Base-by-base conservation (phyloP, 257 asterid species). In the Plantago elongata region DNA sequence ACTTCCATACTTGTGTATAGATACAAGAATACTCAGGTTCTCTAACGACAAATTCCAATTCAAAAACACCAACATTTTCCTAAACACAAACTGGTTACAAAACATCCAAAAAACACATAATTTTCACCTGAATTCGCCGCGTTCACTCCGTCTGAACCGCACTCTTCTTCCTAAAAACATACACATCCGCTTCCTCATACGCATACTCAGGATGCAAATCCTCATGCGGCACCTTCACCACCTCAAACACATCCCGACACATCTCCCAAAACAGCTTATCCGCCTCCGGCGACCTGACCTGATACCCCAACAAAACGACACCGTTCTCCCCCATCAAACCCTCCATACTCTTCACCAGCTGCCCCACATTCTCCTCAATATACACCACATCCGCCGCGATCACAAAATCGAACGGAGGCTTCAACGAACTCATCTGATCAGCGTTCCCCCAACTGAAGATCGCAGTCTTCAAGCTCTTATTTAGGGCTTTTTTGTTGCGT, bases 341-440 rank as follows among this genome's bases (percentile, higher is more conserved):
- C 57, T 75, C 83, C 99, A 92, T 84, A 45, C 91, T 76, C 46
- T 67, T 62, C 38, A 89, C 71, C 84, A 92, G 60, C 59, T 90
- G 86, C 47, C 64, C 82, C 65, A 92, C 99, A 7, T 90, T 77
- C 77, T 86, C 94, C 82, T 89, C 99, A 29, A 91, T 69, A 48
- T 91, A 91, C n/a, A 91, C 95, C 60, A 91, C 97, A 57, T 92
- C 99, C 11, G 99, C 67, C 42, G 95, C 97, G 40, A 92, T 49
- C 18, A 92, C 95, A 29, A 84, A 40, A 62, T 92, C 97, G 61
- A 92, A 89, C 13, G 93, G 95, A 54, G 87, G 84, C 66, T 75
- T 72, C 60, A 89, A 52, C 4, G 80, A 68, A 16, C 64, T 73
- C 50, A 77, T 52, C 75, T 92, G 97, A 42, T 77, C 96, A 68